These are phyloP conservation scores for Dioscorea zingiberensis DNA, from an alignment of 106 monocot species.

Conservation along the genomic window DNA sequence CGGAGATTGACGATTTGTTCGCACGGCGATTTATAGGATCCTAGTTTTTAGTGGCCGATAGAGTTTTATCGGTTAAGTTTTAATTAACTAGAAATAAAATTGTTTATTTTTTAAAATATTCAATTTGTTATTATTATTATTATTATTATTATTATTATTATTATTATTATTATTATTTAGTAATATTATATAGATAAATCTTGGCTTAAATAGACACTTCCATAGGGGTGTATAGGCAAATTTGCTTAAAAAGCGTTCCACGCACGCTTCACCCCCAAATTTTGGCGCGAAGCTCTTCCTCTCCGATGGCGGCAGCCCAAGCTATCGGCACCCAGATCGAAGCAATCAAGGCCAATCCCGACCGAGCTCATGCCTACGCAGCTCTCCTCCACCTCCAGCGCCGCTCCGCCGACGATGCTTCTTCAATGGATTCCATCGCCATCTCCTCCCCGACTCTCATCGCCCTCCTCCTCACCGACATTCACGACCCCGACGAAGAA, in stretches of 20 bases:
- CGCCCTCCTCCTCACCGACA: conserved; percentile 37
- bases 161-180: too few relatives aligned
- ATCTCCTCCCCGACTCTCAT: conserved; percentile 30
- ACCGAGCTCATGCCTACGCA: conserved; percentile 43
- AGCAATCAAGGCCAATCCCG: conserved; percentile 14
- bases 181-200: too few relatives aligned
- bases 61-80: too few relatives aligned
- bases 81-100: too few relatives aligned
- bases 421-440: conserved; percentile 24
- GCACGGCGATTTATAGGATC: too few relatives aligned
- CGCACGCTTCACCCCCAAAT: neutral
- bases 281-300: conserved; percentile 7
- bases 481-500: conserved; percentile 40
- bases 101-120: too few relatives aligned
- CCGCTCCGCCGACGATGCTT: conserved; percentile 24
- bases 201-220: too few relatives aligned
- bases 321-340: conserved; percentile 19
- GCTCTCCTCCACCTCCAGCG: conserved; percentile 42
- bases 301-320: conserved; percentile 21
- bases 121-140: too few relatives aligned
- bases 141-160: too few relatives aligned
- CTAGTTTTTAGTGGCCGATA: too few relatives aligned
- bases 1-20: too few relatives aligned
- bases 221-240: too few relatives aligned
- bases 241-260: neutral